A percentile compares a stretch with the other conserved stretches of the same genome.
Conservation (phyloP, 768 basidiomycete species). For the Calvatia gigantea region DNA sequence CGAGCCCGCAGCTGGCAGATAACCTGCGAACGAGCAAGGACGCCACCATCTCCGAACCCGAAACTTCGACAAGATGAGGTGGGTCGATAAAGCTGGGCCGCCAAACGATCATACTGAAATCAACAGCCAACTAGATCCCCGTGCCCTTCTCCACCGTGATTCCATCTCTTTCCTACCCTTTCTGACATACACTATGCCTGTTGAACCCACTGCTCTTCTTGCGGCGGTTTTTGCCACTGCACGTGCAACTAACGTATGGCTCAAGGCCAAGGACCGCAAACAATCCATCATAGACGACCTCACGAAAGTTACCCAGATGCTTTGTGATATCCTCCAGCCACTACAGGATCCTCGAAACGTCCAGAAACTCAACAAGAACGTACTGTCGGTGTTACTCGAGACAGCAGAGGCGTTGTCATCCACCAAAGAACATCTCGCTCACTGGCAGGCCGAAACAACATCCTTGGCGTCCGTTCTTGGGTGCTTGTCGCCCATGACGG, state of each 20-base stretch:
- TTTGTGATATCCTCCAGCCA: slow-evolving; percentile 17
- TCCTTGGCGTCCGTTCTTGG: slow-evolving; percentile 13
- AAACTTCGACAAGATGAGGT: background rate
- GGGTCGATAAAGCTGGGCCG: background rate
- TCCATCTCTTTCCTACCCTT: background rate
- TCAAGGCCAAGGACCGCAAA: slow-evolving; percentile 16
- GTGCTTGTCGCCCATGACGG: slow-evolving; percentile 18
- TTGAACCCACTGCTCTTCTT: slow-evolving; percentile 14
- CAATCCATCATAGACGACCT: slow-evolving; percentile 17
- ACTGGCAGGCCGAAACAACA: slow-evolving; percentile 15
- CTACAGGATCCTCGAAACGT: slow-evolving; percentile 13
- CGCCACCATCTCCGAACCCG: background rate
- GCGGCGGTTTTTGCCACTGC: slow-evolving; percentile 15
- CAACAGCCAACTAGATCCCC: background rate
- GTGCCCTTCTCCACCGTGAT: background rate
- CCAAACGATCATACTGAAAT: background rate
- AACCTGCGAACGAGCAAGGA: background rate
- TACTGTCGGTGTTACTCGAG: background rate
- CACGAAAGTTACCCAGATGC: slow-evolving; percentile 14
- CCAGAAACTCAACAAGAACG: slow-evolving; percentile 13
- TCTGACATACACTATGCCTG: slow-evolving; percentile 1
- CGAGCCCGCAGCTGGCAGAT: background rate
- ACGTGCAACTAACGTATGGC: slow-evolving; percentile 12
- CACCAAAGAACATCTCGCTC: slow-evolving; percentile 17
- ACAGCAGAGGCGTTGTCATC: slow-evolving; percentile 18